A percentile compares a stretch with the other conserved stretches of the same genome.
phyloP scores from a whole-genome alignment of 2,329 filamentous ascomycete genomes.

The Neofusicoccum cordaticola region DNA sequence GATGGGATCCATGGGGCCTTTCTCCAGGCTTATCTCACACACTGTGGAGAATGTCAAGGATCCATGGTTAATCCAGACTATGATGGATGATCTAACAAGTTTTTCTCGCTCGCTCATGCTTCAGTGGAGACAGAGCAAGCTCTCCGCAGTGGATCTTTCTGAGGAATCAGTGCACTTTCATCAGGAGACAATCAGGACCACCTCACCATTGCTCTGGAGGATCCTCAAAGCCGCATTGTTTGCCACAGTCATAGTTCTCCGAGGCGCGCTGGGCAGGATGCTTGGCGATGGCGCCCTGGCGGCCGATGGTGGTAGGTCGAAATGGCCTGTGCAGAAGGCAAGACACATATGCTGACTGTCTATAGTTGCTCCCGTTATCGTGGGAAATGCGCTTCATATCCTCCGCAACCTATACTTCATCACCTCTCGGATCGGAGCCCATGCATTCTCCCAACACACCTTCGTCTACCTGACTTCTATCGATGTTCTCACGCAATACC shows the following conservation, averaged over 20 bases:
- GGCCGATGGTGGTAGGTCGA: slow-evolving; percentile 47
- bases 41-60: slow-evolving; percentile 59
- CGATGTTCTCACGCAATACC: slow-evolving; percentile 74
- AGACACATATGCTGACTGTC: not conserved
- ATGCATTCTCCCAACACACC: slow-evolving; percentile 76
- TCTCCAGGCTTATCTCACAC: slow-evolving; percentile 64
- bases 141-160: slow-evolving; percentile 69
- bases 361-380: slow-evolving; percentile 61
- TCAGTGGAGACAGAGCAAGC: slow-evolving; percentile 71
- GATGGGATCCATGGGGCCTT: slow-evolving; percentile 63
- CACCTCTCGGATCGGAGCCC: slow-evolving; percentile 68
- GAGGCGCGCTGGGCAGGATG: slow-evolving; percentile 67
- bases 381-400: slow-evolving; percentile 67
- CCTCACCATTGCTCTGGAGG: slow-evolving; percentile 71
- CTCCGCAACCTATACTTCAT: slow-evolving; percentile 81
- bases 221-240: slow-evolving; percentile 74
- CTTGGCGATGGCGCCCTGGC: slow-evolving; percentile 57
- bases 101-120: slow-evolving; percentile 66
- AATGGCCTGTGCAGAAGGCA: no score
- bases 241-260: slow-evolving; percentile 69
- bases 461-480: slow-evolving; percentile 82
- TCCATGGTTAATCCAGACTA: slow-evolving; percentile 47
- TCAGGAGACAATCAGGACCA: slow-evolving; percentile 62
- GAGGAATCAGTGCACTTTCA: slow-evolving; percentile 64
- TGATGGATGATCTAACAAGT: slow-evolving; percentile 63